Base-by-base conservation (phyloP, 352 stramenopile species). In the Phytophthora aleatoria region DNA sequence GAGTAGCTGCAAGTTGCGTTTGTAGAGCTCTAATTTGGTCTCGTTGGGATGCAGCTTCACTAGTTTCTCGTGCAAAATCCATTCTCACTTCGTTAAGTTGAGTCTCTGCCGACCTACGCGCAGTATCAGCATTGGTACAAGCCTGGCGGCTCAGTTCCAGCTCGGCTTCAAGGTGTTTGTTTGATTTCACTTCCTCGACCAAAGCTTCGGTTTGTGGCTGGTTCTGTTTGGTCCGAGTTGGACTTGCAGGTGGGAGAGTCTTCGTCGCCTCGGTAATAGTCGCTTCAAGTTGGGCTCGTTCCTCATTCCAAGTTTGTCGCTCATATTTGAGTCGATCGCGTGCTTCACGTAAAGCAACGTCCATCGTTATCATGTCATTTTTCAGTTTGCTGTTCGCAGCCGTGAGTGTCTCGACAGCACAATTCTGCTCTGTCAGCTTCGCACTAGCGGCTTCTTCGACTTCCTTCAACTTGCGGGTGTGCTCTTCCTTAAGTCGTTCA, bases 301-400 rank as follows among this genome's bases (percentile, higher is more conserved):
- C 76, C 8, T 55, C 50, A 30, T 76, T 61, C 74, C 74, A 84
- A 2, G 61, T 50, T 6, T 58, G 35, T 4, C 68, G 74, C 12
- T 86, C 76, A 7, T 67, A 24, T 39, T 63, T 72, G 13, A 88
- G 69, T n/a, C 64, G 66, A n/a, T 73, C 76, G 3, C 77, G 77
- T 6, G 62, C 64, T 27, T 71, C 53, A 2, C 33, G 41, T 12
- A 88, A 55, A 13, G 69, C 61, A 1, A 77, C 69, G 5, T 88
- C 81, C 28, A 85, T 71, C 28, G 77, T 83, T 16, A 77, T 60
- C 42, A 78, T 69, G 20, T 87, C 68, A 49, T 85, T 90, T 35
- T 86, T 72, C n/a, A 89, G 70, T 42, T 77, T 80, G 30, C 78
- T 76, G 30, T 82, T 61, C 10, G 79, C 64, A n/a, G 51, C 63